These are phyloP conservation scores for Tylopilus sp. DNA, from an alignment of 768 basidiomycete species.

Conservation along the genomic window DNA sequence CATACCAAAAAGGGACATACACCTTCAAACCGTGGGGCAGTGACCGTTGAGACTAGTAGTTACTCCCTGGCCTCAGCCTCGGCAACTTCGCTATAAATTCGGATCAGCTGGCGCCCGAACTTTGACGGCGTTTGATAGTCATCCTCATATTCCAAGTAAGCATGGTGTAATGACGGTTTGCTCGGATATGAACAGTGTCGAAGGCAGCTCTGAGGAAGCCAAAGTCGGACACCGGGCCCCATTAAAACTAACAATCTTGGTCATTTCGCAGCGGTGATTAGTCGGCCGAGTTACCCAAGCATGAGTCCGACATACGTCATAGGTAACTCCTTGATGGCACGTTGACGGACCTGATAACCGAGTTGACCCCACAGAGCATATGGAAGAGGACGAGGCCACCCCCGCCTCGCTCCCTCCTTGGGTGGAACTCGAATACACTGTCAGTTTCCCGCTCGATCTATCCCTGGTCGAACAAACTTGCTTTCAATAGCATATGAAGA, in stretches of 20 bases:
- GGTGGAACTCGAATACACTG: conserved; percentile 91
- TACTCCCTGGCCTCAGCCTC: not conserved
- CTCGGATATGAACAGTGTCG: not conserved
- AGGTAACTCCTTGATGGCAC: conserved; percentile 34
- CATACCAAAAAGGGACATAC: conserved; percentile 10
- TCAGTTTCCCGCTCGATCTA: conserved; percentile 31
- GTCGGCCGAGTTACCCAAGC: not conserved
- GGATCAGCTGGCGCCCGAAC: too few relatives aligned
- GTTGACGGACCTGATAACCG: not conserved
- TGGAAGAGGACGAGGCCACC: conserved; percentile 89
- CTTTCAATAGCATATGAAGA: conserved; percentile 72
- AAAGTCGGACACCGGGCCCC: not conserved
- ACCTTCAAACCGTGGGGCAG: too few relatives aligned
- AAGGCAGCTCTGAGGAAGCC: not conserved
- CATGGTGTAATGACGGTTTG: not conserved
- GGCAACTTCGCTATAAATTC: too few relatives aligned
- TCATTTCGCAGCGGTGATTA: not conserved
- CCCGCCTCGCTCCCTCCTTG: conserved; percentile 74
- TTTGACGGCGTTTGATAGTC: too few relatives aligned
- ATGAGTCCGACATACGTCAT: conserved; percentile 57
- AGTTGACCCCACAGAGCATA: conserved; percentile 61
- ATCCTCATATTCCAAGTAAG: not conserved
- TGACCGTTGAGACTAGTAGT: too few relatives aligned
- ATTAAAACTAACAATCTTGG: not conserved
- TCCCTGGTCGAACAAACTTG: not conserved